These are phyloP conservation scores for Pleodorina starrii DNA, from an alignment of 139 green algal genomes.

Conservation along the genomic window DNA sequence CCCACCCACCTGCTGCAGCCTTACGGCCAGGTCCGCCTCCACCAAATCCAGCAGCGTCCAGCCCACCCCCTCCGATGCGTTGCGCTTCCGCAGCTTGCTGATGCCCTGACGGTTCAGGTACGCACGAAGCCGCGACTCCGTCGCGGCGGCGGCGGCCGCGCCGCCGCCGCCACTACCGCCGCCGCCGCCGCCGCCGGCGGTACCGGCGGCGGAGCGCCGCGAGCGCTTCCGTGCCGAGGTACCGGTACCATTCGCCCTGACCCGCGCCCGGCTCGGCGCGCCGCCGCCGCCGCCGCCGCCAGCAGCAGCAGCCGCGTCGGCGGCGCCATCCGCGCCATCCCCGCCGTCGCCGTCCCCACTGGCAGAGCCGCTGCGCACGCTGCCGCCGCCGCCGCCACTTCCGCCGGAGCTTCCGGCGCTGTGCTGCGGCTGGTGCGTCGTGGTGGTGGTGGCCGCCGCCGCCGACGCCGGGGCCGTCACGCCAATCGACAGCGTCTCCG, in stretches of 20 bases:
- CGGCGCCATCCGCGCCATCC: not conserved
- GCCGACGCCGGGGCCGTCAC: no score
- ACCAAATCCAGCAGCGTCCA: slow-evolving; percentile 44
- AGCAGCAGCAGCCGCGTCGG: not conserved
- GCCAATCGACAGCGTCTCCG: not conserved
- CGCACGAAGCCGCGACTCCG: slow-evolving; percentile 24
- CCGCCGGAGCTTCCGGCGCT: no score
- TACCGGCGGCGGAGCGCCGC: not conserved
- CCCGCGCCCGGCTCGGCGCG: not conserved
- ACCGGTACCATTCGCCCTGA: not conserved
- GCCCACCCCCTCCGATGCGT: not conserved
- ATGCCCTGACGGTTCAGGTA: not conserved
- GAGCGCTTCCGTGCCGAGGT: no score
- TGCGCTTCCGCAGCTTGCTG: not conserved
- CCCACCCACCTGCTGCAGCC: slow-evolving; percentile 22
- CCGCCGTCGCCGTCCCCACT: no score
- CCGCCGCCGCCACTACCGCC: not conserved
- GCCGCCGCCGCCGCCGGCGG: not conserved
- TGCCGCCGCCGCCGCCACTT: no score
- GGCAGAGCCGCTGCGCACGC: no score
- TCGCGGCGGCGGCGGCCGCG: no score
- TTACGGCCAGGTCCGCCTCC: not conserved
- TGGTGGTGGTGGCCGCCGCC: no score
- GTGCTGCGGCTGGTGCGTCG: not conserved
- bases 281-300: not conserved